Conservation (phyloP, 192 early-diverging fungal species). For the Geranomyces variabilis region DNA sequence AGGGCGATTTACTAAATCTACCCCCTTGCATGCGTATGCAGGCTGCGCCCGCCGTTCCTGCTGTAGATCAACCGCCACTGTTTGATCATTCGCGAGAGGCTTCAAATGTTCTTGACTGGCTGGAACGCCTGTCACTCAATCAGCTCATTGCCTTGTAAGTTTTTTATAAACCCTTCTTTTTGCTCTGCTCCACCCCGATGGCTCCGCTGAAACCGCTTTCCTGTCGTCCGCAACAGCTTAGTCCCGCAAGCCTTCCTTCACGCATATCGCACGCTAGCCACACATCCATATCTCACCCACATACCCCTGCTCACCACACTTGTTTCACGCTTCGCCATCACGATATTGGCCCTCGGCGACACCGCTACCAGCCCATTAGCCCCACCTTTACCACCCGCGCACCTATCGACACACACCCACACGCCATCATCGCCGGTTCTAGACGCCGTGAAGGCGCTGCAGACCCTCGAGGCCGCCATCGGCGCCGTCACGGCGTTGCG, state of each 20-base stretch:
- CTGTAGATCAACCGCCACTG: slow-evolving; percentile 70
- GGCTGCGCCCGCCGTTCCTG: slow-evolving; percentile 62
- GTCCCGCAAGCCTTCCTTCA: slow-evolving; percentile 8
- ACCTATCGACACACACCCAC: not conserved
- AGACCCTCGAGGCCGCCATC: not conserved
- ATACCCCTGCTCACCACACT: not conserved
- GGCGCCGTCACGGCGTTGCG: slow-evolving; percentile 5
- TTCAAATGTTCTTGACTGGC: not conserved
- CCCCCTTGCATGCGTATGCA: slow-evolving; percentile 18
- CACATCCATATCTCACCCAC: not conserved
- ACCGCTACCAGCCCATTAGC: not conserved
- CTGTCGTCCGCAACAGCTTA: not conserved
- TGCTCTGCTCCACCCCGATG: no score
- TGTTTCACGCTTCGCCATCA: not conserved
- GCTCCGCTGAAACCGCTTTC: no score
- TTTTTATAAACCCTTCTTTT: not conserved
- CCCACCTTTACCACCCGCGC: not conserved
- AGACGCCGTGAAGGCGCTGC: not conserved
- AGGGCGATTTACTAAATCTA: no score
- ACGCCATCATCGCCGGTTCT: not conserved
- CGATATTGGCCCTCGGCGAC: not conserved
- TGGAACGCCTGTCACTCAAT: not conserved
- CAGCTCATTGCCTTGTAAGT: slow-evolving; percentile 5
- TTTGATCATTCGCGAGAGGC: slow-evolving; percentile 80
- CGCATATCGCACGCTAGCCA: not conserved